Base-by-base conservation (phyloP, 2,329 filamentous ascomycete genomes). In the Claviceps monticola region DNA sequence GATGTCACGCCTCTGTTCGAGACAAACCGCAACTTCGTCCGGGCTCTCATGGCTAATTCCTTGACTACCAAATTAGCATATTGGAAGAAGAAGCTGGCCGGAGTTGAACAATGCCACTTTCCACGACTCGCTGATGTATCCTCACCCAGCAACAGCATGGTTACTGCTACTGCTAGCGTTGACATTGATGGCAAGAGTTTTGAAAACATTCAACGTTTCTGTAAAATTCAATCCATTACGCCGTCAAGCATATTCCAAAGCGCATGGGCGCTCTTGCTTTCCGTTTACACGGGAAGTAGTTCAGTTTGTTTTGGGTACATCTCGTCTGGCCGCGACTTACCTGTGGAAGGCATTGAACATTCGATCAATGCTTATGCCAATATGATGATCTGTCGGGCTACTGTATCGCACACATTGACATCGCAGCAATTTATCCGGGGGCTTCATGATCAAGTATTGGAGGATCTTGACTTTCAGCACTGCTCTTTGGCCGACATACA, bases 401-500 rank as follows among this genome's bases (percentile, higher is more conserved):
- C 48, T 38, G 43, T 51, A 5, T 43, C 50, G n/a, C 21, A 17
- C 5, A 4, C 11, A 62, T 76, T 4, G 59, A 64, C 54, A 55
- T 73, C 62, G 55, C 50, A 66, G 44, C 51, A 65, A 1, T 61
- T 77, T 13, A 53, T 50, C 8, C 42, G 43, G 45, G 16, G 11
- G 59, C 1, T 75, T 1, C 74, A 76, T 42, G 61, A 63, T 11
- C 68, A 75, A 51, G 72, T 73, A 13, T 66, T 74, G 13, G 19
- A 61, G 65, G 44, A 70, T 69, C 43, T 65, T 78, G 53, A 63
- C 68, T 1, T 68, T 55, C 75, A 78, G 54, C 69, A 66, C 52
- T 74, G 71, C 56, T 76, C 75, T 2, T 62, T 74, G 17, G 71
- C 71, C 3, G 68, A 69, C 45, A 71, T 75, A 14, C 71, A 74